Percentiles rank a stretch among this genome's conserved stretches.
Conservation (phyloP, 768 basidiomycete genomes). For the Xerocomus potaroensis region DNA sequence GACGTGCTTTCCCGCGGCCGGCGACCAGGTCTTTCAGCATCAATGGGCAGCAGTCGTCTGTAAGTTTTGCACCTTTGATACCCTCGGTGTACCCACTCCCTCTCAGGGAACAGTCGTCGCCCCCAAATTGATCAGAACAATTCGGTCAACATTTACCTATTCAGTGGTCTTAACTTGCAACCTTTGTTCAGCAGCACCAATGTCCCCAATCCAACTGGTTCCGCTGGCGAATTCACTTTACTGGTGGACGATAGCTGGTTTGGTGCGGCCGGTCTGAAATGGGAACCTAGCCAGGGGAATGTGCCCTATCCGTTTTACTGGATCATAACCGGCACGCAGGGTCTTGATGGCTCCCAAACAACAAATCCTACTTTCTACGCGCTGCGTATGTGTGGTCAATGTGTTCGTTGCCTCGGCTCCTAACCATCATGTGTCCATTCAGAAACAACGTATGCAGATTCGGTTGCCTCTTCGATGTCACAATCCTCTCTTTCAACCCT, state of each 20-base stretch:
- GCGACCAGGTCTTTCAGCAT: slow-evolving; percentile 62
- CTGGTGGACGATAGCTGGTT: slow-evolving; percentile 78
- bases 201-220: slow-evolving; percentile 50
- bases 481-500: slow-evolving; percentile 32
- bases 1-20: slow-evolving; percentile 68
- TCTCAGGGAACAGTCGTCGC: slow-evolving; percentile 68
- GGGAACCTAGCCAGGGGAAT: slow-evolving; percentile 42
- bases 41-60: slow-evolving; percentile 77
- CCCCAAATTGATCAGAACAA: slow-evolving; percentile 62
- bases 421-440: slow-evolving; percentile 7
- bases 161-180: slow-evolving; percentile 60
- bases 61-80: slow-evolving; percentile 39
- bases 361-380: slow-evolving; percentile 75
- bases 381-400: slow-evolving; percentile 58
- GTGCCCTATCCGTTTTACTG: slow-evolving; percentile 71
- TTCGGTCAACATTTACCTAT: slow-evolving; percentile 72
- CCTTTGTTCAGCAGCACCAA: slow-evolving; percentile 44
- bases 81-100: slow-evolving; percentile 11
- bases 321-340: slow-evolving; percentile 56
- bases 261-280: slow-evolving; percentile 47
- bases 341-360: slow-evolving; percentile 53
- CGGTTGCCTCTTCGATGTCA: slow-evolving; percentile 55
- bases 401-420: background rate
- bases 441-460: slow-evolving; percentile 79
- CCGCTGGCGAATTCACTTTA: slow-evolving; percentile 47